Evolutionary conservation across 2,329 filamentous ascomycete genomes (phyloP).

Genomic region (Magnaporthales sp.): DNA sequence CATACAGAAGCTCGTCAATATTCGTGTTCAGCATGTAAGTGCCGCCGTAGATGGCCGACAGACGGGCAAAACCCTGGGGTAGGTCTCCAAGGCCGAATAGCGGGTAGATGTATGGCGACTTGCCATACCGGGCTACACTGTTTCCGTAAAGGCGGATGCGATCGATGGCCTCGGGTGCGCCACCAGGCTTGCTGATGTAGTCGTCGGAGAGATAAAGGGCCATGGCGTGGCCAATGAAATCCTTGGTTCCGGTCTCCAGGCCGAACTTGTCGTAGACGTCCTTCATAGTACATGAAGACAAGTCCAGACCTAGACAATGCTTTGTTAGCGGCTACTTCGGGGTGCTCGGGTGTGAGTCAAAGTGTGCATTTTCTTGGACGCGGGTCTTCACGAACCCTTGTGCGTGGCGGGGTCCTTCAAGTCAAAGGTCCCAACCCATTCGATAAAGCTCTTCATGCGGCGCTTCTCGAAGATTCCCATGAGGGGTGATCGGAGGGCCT

Average conservation of each 20-base stretch:
- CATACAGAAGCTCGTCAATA: conserved; percentile 82
- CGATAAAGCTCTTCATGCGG: conserved; percentile 90
- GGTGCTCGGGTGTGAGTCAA: neutral
- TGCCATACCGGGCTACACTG: conserved; percentile 94
- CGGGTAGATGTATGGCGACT: conserved; percentile 98
- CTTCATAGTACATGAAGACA: conserved; percentile 79
- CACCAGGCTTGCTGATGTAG: conserved; percentile 67
- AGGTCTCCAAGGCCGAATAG: conserved; percentile 96
- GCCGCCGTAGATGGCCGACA: conserved; percentile 96
- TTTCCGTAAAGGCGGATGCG: conserved; percentile 95
- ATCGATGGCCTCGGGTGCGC: conserved; percentile 76
- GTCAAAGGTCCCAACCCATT: conserved; percentile 88
- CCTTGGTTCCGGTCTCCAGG: conserved; percentile 78
- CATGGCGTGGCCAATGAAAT: conserved; percentile 98
- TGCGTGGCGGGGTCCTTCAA: conserved; percentile 74
- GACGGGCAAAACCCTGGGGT: conserved; percentile 91
- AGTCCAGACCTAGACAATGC: conserved; percentile 59
- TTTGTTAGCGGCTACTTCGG: neutral
- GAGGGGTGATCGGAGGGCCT: conserved; percentile 84
- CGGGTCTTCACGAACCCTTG: conserved; percentile 56
- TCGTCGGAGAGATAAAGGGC: conserved; percentile 86
- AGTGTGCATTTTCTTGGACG: neutral
- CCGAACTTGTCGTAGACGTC: conserved; percentile 99
- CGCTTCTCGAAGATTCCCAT: conserved; percentile 99
- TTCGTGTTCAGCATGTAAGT: conserved; percentile 99